Evolutionary conservation across 805 yeast genomes (phyloP).

Genomic region (Wickerhamomyces bisporus): DNA sequence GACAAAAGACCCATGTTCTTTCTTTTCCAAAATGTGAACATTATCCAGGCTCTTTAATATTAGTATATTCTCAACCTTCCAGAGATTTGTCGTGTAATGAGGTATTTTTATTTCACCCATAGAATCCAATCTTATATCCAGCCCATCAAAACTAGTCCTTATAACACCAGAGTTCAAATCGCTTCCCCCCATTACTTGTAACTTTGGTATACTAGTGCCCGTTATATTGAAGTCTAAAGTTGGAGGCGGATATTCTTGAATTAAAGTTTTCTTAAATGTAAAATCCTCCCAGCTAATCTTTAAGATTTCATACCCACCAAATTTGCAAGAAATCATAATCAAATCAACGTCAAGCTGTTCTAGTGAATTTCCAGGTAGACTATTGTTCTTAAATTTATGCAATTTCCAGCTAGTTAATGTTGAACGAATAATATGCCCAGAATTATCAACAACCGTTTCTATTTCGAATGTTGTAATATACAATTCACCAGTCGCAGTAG

Average conservation of each 20-base stretch:
- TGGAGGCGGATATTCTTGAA: constrained; percentile 10
- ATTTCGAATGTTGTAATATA: constrained; percentile 5
- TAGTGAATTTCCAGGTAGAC: constrained; percentile 3
- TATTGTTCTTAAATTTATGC: constrained; percentile 2
- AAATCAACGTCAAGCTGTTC: constrained; percentile 2
- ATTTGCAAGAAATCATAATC: constrained; percentile 7
- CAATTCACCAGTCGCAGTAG: constrained; percentile 4
- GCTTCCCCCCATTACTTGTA: constrained; percentile 21
- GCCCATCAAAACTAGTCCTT: constrained; percentile 20
- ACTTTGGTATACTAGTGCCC: constrained; percentile 16
- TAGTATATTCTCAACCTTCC: constrained; percentile 12
- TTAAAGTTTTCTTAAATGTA: not conserved
- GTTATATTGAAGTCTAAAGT: constrained; percentile 20
- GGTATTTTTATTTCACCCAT: too few species aligned
- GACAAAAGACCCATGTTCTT: not conserved
- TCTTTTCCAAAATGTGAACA: constrained; percentile 1
- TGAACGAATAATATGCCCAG: constrained; percentile 8
- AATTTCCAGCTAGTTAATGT: constrained; percentile 9
- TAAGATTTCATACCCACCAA: constrained; percentile 5
- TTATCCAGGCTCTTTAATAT: constrained; percentile 10
- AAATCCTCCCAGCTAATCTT: not conserved
- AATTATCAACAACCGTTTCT: constrained; percentile 2
- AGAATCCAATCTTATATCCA: not conserved
- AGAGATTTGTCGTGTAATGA: too few species aligned
- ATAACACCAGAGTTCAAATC: constrained; percentile 16